Base-by-base conservation (phyloP, 2,329 filamentous ascomycete species). In the Trichoderma citrinoviride region DNA sequence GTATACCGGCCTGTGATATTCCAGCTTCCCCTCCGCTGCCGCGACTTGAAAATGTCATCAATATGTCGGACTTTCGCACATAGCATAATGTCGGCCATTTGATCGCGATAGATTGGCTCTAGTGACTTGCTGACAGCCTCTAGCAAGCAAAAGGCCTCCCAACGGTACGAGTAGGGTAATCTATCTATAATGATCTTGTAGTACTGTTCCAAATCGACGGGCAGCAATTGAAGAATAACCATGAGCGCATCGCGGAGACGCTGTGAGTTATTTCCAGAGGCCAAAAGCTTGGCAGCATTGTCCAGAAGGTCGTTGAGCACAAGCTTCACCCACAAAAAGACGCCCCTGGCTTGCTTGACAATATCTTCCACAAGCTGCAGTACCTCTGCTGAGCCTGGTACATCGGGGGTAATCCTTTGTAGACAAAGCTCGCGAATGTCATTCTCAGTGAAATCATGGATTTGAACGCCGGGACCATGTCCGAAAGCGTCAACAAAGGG, bases 211-310 rank as follows among this genome's bases (percentile, higher is more conserved):
- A 47, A 25, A 12, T 47, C 21, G 5, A 21, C 15, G 44, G 44
- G 44, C 10, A 47, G 21, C 12, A 21, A 47, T 0, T 47, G 0
- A 7, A 47, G 44, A 21, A 47, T 15, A 15, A 21, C 21, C 19
- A 21, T 17, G 21, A 47, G 44, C 21, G 19, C 5, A 14, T 10
- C 19, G 17, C 4, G 21, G 23, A 47, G 21, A 25, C 23, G 2
- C 1, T 0, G 5, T 7, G 2, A 7, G 15, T 15, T 1, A 0
- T 7, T 4, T 10, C 44, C 3, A 6, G 44, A 47, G 7, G 5
- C 0, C 1, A 14, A 15, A 5, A 47, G 15, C 15, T 14, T 25
- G 12, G 44, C 0, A 47, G 44, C 44, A 1, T 17, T 47, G n/a
- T 47, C 44, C 12, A 47, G 7, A 21, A 47, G 44, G 23, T 47